A percentile compares a stretch with the other conserved stretches of the same genome.
Evolutionary conservation across 2,329 filamentous ascomycete species (phyloP).

Genomic region (Fusarium sp.): DNA sequence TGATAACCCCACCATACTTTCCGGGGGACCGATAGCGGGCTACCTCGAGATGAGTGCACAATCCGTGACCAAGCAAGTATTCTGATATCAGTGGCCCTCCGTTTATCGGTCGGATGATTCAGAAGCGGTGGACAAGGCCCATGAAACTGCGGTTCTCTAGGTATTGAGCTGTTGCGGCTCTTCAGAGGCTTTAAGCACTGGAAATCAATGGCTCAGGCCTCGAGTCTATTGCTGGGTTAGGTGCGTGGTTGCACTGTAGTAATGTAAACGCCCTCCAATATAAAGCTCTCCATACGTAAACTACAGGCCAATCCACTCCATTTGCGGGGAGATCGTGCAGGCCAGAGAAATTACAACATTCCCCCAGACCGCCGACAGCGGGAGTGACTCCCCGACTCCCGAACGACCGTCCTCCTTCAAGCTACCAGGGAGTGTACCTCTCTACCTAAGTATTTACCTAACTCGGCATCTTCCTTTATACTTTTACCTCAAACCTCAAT

Average conservation of each 20-base stretch:
- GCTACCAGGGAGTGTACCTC: background rate
- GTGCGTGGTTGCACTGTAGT: background rate
- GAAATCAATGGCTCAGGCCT: constrained; percentile 6
- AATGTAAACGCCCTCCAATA: constrained; percentile 6
- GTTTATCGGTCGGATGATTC: constrained; percentile 41
- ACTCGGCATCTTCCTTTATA: constrained; percentile 20
- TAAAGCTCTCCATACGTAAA: background rate
- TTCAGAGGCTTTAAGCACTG: constrained; percentile 9
- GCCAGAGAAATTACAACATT: constrained; percentile 20
- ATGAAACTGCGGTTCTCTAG: constrained; percentile 6
- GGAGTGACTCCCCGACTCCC: constrained; percentile 47
- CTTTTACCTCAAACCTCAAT: constrained; percentile 13
- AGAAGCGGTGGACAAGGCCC: constrained; percentile 40
- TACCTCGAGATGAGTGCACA: constrained; percentile 23
- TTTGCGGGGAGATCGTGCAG: constrained; percentile 28
- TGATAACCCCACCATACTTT: constrained; percentile 35
- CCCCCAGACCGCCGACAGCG: constrained; percentile 44
- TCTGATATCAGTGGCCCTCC: constrained; percentile 32
- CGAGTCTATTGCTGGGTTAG: background rate
- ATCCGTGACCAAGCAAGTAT: constrained; percentile 18
- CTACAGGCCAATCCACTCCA: background rate
- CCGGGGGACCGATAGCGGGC: constrained; percentile 25
- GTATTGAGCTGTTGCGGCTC: background rate
- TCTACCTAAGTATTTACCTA: constrained; percentile 5
- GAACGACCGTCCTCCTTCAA: constrained; percentile 27